Conservation (phyloP, 2,329 filamentous ascomycete species). For the Alternaria arbusti region DNA sequence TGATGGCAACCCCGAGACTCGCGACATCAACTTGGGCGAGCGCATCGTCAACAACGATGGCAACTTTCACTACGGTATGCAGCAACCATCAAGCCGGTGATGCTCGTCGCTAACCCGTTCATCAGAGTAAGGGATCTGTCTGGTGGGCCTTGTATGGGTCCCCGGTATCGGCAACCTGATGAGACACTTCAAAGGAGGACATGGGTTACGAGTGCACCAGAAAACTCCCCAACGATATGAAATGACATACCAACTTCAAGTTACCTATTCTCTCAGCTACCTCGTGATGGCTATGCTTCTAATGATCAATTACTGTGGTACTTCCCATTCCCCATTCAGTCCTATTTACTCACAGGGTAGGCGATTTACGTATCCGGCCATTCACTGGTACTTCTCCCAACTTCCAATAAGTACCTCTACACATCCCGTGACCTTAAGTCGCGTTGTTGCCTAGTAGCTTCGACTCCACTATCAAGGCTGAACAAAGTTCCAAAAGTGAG, state of each 20-base stretch:
- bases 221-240: not conserved
- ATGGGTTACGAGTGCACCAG: not conserved
- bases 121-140: not conserved
- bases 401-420: not conserved
- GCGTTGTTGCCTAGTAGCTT: not conserved
- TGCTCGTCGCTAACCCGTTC: not conserved
- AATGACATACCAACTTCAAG: not conserved
- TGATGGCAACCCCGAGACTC: slow-evolving; percentile 51
- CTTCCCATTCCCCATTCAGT: not conserved
- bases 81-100: not conserved
- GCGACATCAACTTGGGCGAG: slow-evolving; percentile 64
- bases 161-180: not conserved
- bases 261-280: not conserved
- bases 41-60: slow-evolving; percentile 62
- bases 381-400: not conserved
- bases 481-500: not conserved
- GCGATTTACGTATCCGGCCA: not conserved
- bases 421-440: not conserved
- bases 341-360: not conserved
- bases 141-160: not conserved
- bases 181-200: not conserved
- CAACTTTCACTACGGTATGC: slow-evolving; percentile 28
- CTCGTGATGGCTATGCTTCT: not conserved
- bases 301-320: not conserved
- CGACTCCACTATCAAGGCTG: not conserved